Evolutionary conservation across 129 eudicot species (phyloP), one percentile per base, ranked within the genome.

Genomic region (Saposhnikovia divaricata): DNA sequence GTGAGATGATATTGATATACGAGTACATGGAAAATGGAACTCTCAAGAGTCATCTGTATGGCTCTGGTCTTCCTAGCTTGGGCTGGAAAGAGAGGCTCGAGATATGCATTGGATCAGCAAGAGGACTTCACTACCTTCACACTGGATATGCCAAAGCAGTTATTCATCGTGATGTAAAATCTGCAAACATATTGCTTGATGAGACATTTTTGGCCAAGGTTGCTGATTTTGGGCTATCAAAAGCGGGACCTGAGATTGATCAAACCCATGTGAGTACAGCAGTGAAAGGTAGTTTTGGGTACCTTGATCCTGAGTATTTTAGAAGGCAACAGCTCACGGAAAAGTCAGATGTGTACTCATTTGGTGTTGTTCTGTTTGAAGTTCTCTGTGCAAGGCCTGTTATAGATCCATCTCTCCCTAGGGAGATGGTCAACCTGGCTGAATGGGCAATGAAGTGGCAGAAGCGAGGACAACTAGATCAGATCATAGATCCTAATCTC

Each of bases 401-500:
- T 3, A 89, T 93, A 21, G 97, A 93, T 80, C 98, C 98, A 14
- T 85, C 97, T 34, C 88, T 91, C 5, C 93, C 98, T 0, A 80
- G 98, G 51, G 98, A 93, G 37, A 86, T 83, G 96, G 98, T 93
- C 70, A 93, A 93, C 75, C 77, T 93, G 68, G 98, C 97, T 1
- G 98, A 93, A 78, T 93, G 98, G 98, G 98, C 98, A 5, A 91
- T 91, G 97, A 88, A 88, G 80, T 89, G 90, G 90, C 96, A 93
- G 85, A 89, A 89, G 83, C 91, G 86, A 79, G 98, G 98, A n/a
- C 92, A 89, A 43, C 73, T 93, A 2, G 97, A 93, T 9, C 93
- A 90, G 34, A 91, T 91, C 25, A 91, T 93, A 4, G 98, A 93
- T 65, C 81, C 88, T 9, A 83, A 71, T 43, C 80, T 93, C 12